A percentile compares a stretch with the other conserved stretches of the same genome.
phyloP scores from a whole-genome alignment of 495 filamentous ascomycete species.

The Podospora anserina region DNA sequence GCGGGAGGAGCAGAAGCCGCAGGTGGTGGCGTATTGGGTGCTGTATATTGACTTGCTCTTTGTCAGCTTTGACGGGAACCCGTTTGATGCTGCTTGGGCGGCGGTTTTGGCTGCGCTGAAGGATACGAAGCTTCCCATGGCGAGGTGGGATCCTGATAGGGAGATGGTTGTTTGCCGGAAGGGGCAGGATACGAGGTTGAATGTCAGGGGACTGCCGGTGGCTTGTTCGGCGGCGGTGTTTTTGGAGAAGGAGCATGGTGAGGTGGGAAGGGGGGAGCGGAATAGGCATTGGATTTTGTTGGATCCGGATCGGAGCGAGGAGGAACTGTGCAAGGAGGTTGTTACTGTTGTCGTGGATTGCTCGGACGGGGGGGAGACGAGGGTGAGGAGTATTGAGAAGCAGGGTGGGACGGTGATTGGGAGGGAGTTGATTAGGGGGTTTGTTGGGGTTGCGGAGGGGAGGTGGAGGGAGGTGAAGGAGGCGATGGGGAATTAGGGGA shows the following conservation, averaged over 20 bases:
- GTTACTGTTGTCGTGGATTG: constrained; percentile 71
- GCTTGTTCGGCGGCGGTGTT: constrained; percentile 73
- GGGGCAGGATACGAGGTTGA: constrained; percentile 46
- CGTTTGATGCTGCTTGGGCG: constrained; percentile 86
- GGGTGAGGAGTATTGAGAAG: constrained; percentile 72
- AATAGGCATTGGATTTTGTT: constrained; percentile 70
- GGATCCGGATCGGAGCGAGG: constrained; percentile 89
- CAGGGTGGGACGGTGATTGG: constrained; percentile 60
- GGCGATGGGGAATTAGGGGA: constrained; percentile 16
- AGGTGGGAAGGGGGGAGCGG: constrained; percentile 33
- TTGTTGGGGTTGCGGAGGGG: constrained; percentile 36
- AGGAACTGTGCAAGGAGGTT: constrained; percentile 70
- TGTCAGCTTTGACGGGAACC: constrained; percentile 84
- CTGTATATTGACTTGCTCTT: constrained; percentile 91
- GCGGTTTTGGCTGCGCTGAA: constrained; percentile 77
- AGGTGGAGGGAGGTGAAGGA: constrained; percentile 43
- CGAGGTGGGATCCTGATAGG: constrained; percentile 80
- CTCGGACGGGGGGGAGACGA: constrained; percentile 45
- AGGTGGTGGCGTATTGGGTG: constrained; percentile 84
- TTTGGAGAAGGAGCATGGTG: constrained; percentile 59
- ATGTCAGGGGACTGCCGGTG: constrained; percentile 63
- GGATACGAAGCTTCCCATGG: constrained; percentile 73
- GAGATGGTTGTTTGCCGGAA: constrained; percentile 73
- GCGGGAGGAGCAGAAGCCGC: constrained; percentile 37
- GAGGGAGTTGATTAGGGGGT: constrained; percentile 40